Evolutionary conservation across 495 filamentous ascomycete genomes (phyloP).

Genomic region (Aspergillus heteromorphus): DNA sequence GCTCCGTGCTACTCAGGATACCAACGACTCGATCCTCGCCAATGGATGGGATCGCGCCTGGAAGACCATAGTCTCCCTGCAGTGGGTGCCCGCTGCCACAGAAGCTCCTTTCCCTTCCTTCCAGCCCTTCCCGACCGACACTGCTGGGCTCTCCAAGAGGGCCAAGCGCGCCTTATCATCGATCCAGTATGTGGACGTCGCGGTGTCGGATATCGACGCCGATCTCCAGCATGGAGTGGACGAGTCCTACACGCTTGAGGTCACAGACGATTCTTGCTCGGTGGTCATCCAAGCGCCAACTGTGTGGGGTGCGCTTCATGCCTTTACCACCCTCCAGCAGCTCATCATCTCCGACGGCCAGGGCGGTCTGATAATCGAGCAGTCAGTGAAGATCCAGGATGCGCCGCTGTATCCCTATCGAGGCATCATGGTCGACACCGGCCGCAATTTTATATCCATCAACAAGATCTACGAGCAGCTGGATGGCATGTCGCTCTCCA

Average conservation of each 20-base stretch:
- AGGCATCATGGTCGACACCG: conserved; percentile 48
- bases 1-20: conserved; percentile 18
- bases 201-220: conserved; percentile 35
- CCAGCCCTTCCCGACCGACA: conserved; percentile 40
- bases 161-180: conserved; percentile 28
- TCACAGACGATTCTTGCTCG: conserved; percentile 24
- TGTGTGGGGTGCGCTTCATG: conserved; percentile 52
- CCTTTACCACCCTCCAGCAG: conserved; percentile 55
- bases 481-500: conserved; percentile 47
- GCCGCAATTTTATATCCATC: conserved; percentile 45
- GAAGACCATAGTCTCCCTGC: conserved; percentile 36
- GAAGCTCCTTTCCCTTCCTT: conserved; percentile 45
- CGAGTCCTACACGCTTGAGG: conserved; percentile 53
- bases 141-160: conserved; percentile 20
- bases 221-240: conserved; percentile 50
- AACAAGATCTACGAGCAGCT: conserved; percentile 48
- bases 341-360: conserved; percentile 44
- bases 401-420: conserved; percentile 44
- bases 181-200: conserved; percentile 32
- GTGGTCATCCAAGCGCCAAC: conserved; percentile 46
- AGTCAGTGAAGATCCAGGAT: conserved; percentile 44
- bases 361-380: conserved; percentile 43
- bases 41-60: conserved; percentile 47
- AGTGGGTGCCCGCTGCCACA: conserved; percentile 49
- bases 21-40: conserved; percentile 25